Evolutionary conservation across 345 rosid genomes (phyloP), one percentile per base, ranked within the genome.

Genomic region (Microthlaspi erraticum): DNA sequence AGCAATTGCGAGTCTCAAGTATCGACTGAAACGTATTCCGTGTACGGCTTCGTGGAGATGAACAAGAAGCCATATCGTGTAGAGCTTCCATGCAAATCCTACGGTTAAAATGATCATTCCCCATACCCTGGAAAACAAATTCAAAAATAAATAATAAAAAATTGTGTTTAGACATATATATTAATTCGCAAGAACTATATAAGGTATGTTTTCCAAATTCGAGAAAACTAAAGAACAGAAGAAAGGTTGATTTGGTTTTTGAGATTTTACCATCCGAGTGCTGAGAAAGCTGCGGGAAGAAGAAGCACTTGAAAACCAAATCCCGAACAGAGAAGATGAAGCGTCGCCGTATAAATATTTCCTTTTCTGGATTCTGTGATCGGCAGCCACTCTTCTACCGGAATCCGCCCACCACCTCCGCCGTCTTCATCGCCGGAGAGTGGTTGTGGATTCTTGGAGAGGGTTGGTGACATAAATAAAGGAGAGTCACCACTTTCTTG

Each of bases 361-460:
- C 97, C 96, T 45, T 91, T 88, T 58, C 96, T 71, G 1, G 98
- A 93, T 76, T 90, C 94, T 2, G 97, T 93, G 67, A 93, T 91
- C 0, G 97, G 97, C 33, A 93, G 85, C 98, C 98, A 93, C 16
- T 64, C 76, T 18, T 77, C 76, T 26, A 70, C 11, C 72, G 79
- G 79, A 39, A 62, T 14, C 70, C 33, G 0, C 13, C 44, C 60
- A 39, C 8, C 74, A 68, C 68, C 59, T 0, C 58, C 74, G 66
- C 48, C 68, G 58, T 60, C 4, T 5, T 60, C 29, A 42, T 23
- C 78, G 68, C 17, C 60, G 66, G 79, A 68, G 70, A 16, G 48
- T 16, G 65, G 23, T 46, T 19, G 53, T 2, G 75, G 66, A 68
- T 60, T 42, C 51, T 48, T 60, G 62, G 73, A 41, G 14, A 54